Percentiles rank a stretch among this genome's conserved stretches.
phyloP scores from a whole-genome alignment of 2,329 filamentous ascomycete species.

The Verticillium longisporum region DNA sequence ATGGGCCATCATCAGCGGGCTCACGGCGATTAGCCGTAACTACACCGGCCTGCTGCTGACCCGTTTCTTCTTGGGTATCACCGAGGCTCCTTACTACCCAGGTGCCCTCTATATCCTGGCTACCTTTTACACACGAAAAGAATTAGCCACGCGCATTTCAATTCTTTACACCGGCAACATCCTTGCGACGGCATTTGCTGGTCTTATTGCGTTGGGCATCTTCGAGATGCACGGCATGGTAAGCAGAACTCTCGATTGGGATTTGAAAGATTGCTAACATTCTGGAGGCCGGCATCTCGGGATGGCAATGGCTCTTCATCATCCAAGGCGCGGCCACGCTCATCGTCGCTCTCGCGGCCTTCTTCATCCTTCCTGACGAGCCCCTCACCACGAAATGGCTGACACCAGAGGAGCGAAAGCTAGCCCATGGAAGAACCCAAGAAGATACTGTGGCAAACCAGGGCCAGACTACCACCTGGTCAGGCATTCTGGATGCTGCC shows the following conservation, averaged over 20 bases:
- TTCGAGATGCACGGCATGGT: constrained; percentile 19
- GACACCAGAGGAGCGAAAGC: constrained; percentile 25
- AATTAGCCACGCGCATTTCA: constrained; percentile 18
- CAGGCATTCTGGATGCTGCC: constrained; percentile 32
- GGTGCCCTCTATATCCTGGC: constrained; percentile 18
- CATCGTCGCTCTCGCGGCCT: constrained; percentile 5
- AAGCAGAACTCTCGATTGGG: constrained; percentile 3
- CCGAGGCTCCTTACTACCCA: constrained; percentile 22
- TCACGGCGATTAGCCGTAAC: constrained; percentile 18
- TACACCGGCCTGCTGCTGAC: constrained; percentile 17
- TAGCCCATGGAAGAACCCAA: constrained; percentile 31
- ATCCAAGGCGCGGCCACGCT: constrained; percentile 13
- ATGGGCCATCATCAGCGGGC: constrained; percentile 20
- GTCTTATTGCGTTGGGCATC: constrained; percentile 17
- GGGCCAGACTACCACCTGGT: constrained; percentile 19
- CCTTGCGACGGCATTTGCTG: constrained; percentile 20
- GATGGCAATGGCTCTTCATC: constrained; percentile 20
- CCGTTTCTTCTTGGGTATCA: constrained; percentile 18
- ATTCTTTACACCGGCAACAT: constrained; percentile 22
- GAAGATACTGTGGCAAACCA: constrained; percentile 18
- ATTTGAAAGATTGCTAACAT: constrained; percentile 17
- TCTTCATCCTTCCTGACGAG: constrained; percentile 15
- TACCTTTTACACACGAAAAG: constrained; percentile 23
- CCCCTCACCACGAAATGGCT: constrained; percentile 29
- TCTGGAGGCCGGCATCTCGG: constrained; percentile 10